phyloP scores from a whole-genome alignment of 768 basidiomycete genomes.

The Lentinula detonsa region DNA sequence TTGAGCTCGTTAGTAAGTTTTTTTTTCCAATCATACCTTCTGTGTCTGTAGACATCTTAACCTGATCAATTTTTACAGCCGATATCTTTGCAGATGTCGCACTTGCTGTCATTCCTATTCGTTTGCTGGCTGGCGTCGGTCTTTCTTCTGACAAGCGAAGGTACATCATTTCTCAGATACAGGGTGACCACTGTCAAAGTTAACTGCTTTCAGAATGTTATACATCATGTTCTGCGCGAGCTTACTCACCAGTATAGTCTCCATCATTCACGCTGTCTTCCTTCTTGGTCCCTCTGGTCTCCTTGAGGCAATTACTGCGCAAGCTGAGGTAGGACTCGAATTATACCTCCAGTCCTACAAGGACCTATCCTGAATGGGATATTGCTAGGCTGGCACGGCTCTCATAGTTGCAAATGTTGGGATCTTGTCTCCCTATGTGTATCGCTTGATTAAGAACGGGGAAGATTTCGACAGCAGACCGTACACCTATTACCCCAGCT shows the following conservation, averaged over 20 bases:
- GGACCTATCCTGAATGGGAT: not conserved
- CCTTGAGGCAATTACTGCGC: slow-evolving; percentile 6
- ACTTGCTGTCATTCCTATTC: slow-evolving; percentile 7
- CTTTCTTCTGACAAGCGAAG: slow-evolving; percentile 1
- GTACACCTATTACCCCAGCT: slow-evolving; percentile 4
- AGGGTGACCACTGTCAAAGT: no score
- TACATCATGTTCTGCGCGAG: slow-evolving; percentile 6
- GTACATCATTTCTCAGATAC: not conserved
- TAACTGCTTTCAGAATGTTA: slow-evolving; percentile 4
- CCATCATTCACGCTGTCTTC: slow-evolving; percentile 7
- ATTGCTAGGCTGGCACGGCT: slow-evolving; percentile 2
- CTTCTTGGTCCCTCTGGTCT: slow-evolving; percentile 8
- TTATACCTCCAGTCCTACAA: not conserved
- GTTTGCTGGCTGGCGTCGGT: slow-evolving; percentile 1
- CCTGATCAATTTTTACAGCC: not conserved
- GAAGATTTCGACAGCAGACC: slow-evolving; percentile 6
- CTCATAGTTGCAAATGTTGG: slow-evolving; percentile 7
- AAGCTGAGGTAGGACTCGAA: slow-evolving; percentile 3
- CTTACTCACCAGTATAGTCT: slow-evolving; percentile 6
- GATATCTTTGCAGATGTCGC: slow-evolving; percentile 5
- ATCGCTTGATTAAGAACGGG: slow-evolving; percentile 3
- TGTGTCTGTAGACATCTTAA: not conserved
- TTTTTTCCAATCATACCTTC: not conserved
- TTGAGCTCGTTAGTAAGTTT: slow-evolving; percentile 7
- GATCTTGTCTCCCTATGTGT: not conserved